phyloP scores from a whole-genome alignment of 2,329 filamentous ascomycete genomes.

The Stachybotrys echinatus region DNA sequence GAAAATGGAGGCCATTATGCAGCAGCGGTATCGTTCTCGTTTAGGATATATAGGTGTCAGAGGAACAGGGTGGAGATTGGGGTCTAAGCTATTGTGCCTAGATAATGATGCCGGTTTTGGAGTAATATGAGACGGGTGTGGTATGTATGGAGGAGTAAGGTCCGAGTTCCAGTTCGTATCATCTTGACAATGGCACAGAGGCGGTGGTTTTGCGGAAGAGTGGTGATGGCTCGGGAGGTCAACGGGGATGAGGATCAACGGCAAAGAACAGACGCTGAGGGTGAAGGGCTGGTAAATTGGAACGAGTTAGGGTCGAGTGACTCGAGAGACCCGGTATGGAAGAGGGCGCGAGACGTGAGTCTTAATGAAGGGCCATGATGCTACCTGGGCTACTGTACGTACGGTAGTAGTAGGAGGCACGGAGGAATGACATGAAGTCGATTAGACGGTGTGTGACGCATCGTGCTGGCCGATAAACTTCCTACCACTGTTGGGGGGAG shows the following conservation, averaged over 20 bases:
- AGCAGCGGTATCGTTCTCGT: no score
- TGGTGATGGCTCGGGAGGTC: not conserved
- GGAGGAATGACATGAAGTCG: not conserved
- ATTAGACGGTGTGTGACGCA: not conserved
- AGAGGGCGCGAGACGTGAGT: no score
- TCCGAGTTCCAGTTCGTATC: not conserved
- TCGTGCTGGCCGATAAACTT: not conserved
- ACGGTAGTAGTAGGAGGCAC: not conserved
- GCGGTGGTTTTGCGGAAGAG: not conserved
- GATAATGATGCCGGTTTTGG: not conserved
- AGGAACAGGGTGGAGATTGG: not conserved
- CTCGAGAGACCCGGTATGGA: no score
- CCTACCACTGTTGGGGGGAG: no score
- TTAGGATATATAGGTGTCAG: no score
- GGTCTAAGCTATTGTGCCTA: not conserved
- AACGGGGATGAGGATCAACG: not conserved
- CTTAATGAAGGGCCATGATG: no score
- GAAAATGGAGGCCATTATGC: constrained; percentile 84
- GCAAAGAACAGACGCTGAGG: no score
- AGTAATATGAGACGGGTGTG: not conserved
- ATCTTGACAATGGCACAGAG: not conserved
- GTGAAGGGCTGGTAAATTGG: no score
- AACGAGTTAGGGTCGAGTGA: no score
- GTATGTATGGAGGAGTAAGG: not conserved
- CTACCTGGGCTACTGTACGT: no score